Evolutionary conservation across 805 yeast species (phyloP), one percentile per base, ranked within the genome.

Genomic region (Cyberlindnera maritima): DNA sequence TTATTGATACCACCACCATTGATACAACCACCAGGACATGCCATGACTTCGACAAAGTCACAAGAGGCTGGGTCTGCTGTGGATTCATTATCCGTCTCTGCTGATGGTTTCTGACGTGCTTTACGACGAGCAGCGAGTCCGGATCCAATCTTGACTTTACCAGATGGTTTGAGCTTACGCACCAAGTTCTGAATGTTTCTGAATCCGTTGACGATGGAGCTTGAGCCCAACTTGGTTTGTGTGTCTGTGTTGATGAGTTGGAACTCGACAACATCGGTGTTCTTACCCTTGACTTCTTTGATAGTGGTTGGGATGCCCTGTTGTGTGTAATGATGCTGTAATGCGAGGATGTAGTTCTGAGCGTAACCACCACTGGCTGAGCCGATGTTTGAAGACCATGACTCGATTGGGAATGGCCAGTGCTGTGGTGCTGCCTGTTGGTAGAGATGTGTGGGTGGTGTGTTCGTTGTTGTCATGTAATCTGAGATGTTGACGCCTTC

Each of bases 11-110:
- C 99, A 19, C 99, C 98, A 11, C 99, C 99, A 60, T 92, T 94
- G 47, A 91, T 87, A 61, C 98, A 94, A 1, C 99, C 99, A 25
- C 88, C 90, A 6, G 99, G 99, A 64, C 99, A 94, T 1, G 99
- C 99, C 97, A 90, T 92, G 38, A 94, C 85, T 59, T 94, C 99
- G 6, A 92, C 87, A 56, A 85, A 88, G 52, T 88, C 94, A 56
- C 87, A 83, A 35, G 69, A 72, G 28, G 77, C 65, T 1, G 92
- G 85, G 49, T 87, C 91, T 0, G 81, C 82, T 12, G 53, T 51
- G 7, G 49, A 43, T 14, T 44, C 46, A 10, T 17, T 7, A 3
- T 18, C 29, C 2, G 19, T 13, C 8, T 41, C 39, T 36, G 2
- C 25, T 37, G 2, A 25, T 50, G 9, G 35, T 36, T 7, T 46